Evolutionary conservation across 2,329 filamentous ascomycete genomes (phyloP), one percentile per base, ranked within the genome.

Genomic region (Gliomastix tumulicola): DNA sequence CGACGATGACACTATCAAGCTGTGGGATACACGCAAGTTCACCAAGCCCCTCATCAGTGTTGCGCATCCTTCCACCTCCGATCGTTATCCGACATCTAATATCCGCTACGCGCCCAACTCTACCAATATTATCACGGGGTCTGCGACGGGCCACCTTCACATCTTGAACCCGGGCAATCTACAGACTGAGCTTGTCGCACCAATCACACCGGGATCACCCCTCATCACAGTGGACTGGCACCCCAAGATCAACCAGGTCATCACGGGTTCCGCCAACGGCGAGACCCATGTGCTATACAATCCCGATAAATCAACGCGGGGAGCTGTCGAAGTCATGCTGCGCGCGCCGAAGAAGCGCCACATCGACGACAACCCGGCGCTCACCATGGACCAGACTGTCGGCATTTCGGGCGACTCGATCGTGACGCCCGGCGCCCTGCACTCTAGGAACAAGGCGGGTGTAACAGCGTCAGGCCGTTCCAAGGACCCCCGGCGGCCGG

Each of bases 1-100:
- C 38, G 90, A 89, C 35, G 92, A 98, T 59, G 79, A 94, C 54
- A 74, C 84, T 3, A 90, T 98, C 60, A 97, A 97, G 63, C 71
- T 96, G 3, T 98, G 92, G 92, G 92, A 98, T 56, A 94, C 83
- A 4, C 79, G 92, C 40, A 97, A 96, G 54, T 94, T 98, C 69
- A 97, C 92, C 56, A 72, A 83, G 39, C 88, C 92, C 5, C 74
- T 98, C 12, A 86, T 88, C 33, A 85, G 81, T 2, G 78, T 87
- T 13, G 66, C 81, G 6, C 88, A 95, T 58, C 62, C 76, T 2
- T 94, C 90, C 2, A 94, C 86, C 12, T 90, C 88, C 2, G 79
- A 82, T 40, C 81, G 88, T 50, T 94, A 86, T 55, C 77, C 85
- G 1, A 89, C 86, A 41, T 84, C 80, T 36, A 94, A 88, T 54